phyloP scores from a whole-genome alignment of 2,329 filamentous ascomycete genomes.

The Coniella vitis region DNA sequence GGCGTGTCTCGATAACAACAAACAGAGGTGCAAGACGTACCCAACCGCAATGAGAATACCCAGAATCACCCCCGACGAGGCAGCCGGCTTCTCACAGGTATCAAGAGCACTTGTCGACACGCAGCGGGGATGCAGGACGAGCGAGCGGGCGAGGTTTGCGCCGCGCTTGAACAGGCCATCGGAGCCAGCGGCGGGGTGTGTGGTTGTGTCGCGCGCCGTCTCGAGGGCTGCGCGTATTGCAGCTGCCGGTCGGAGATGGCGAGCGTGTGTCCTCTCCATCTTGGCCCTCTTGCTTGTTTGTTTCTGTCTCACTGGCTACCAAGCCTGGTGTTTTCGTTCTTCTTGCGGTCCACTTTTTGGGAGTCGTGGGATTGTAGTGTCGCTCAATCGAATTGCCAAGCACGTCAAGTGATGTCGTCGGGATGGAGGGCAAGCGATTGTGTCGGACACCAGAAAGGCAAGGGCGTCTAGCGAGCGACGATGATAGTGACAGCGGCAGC shows the following conservation, averaged over 20 bases:
- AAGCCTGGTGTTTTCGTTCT: background rate
- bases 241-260: slow-evolving; percentile 2
- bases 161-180: slow-evolving; percentile 8
- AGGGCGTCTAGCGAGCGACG: too few species aligned
- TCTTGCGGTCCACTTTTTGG: too few species aligned
- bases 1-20: background rate
- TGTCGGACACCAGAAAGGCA: too few species aligned
- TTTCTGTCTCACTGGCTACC: too few species aligned
- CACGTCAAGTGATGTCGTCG: too few species aligned
- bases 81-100: slow-evolving; percentile 16
- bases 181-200: background rate
- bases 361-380: too few species aligned
- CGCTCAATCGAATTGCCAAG: too few species aligned
- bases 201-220: background rate
- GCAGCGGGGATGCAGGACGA: slow-evolving; percentile 6
- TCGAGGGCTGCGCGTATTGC: slow-evolving; percentile 1
- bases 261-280: slow-evolving; percentile 13
- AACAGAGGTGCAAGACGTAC: slow-evolving; percentile 4
- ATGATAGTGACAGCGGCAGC: too few species aligned
- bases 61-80: slow-evolving; percentile 7
- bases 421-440: too few species aligned
- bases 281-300: background rate
- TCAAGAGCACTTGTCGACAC: slow-evolving; percentile 1
- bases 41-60: slow-evolving; percentile 12
- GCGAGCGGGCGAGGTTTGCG: slow-evolving; percentile 8